A percentile compares a stretch with the other conserved stretches of the same genome.
phyloP scores from a whole-genome alignment of 2,329 filamentous ascomycete species.

The Colletotrichum lindemuthianum region DNA sequence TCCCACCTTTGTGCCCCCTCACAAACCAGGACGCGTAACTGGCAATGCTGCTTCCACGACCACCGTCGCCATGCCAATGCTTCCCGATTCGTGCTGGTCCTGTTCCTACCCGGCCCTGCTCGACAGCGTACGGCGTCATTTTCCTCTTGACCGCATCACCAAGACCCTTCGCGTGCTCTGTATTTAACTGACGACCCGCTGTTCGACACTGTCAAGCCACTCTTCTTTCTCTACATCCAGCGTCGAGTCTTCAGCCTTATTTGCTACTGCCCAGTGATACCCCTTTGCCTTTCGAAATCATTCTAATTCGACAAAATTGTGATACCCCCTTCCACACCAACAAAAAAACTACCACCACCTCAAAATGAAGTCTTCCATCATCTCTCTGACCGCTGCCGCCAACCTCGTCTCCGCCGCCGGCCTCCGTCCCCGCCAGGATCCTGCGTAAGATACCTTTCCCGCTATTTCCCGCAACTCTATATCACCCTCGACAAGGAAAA shows the following conservation, averaged over 20 bases:
- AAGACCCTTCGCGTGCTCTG: slow-evolving; percentile 1
- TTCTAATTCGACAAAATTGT: not conserved
- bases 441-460: slow-evolving; percentile 14
- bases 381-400: slow-evolving; percentile 26
- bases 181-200: slow-evolving; percentile 24
- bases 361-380: slow-evolving; percentile 24
- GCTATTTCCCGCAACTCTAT: not conserved
- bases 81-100: slow-evolving; percentile 29
- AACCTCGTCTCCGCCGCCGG: slow-evolving; percentile 24
- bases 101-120: slow-evolving; percentile 28
- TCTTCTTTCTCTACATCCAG: slow-evolving; percentile 4
- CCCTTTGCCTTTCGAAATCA: slow-evolving; percentile 1
- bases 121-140: slow-evolving; percentile 32
- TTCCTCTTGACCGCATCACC: slow-evolving; percentile 28
- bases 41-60: slow-evolving; percentile 23
- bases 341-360: not conserved
- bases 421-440: slow-evolving; percentile 18
- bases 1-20: slow-evolving; percentile 5
- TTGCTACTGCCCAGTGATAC: slow-evolving; percentile 25
- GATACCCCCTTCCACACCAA: not conserved
- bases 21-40: slow-evolving; percentile 18
- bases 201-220: not conserved
- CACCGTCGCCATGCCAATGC: slow-evolving; percentile 18
- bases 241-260: slow-evolving; percentile 1
- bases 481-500: too few species aligned